Evolutionary conservation across 2,329 filamentous ascomycete species (phyloP).

Genomic region (Talaromyces pinophilus): DNA sequence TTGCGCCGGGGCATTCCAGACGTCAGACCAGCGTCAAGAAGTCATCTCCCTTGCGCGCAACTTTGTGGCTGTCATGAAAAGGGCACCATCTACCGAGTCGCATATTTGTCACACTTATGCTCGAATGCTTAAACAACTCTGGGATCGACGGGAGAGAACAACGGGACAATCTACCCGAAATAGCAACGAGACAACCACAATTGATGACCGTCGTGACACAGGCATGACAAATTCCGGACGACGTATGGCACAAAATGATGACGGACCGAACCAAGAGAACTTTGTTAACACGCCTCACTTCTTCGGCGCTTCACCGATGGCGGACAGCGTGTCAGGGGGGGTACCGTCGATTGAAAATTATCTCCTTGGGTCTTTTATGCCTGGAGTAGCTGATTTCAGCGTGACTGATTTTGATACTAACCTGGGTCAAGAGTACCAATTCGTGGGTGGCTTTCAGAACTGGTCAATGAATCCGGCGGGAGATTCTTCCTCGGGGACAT

Average conservation of each 20-base stretch:
- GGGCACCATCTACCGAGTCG: not conserved
- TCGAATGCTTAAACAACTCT: not conserved
- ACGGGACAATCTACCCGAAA: not conserved
- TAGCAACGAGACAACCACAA: not conserved
- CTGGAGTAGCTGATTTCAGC: not conserved
- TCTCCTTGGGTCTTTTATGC: not conserved
- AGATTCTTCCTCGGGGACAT: not conserved
- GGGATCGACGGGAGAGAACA: not conserved
- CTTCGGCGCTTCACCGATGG: not conserved
- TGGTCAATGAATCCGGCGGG: not conserved
- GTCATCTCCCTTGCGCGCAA: not conserved
- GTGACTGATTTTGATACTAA: not conserved
- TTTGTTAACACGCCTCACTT: not conserved
- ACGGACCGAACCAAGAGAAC: not conserved
- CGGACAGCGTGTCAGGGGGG: not conserved
- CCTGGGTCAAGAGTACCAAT: not conserved
- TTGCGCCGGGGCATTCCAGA: not conserved
- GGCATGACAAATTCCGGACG: not conserved
- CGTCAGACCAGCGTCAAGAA: not conserved
- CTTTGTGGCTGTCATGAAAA: not conserved
- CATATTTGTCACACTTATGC: not conserved
- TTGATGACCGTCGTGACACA: not conserved
- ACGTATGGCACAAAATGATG: not conserved
- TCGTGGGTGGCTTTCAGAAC: not conserved
- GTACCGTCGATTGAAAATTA: not conserved